Evolutionary conservation across 768 basidiomycete genomes (phyloP), one percentile per base, ranked within the genome.

Genomic region (Podaxis sp.): DNA sequence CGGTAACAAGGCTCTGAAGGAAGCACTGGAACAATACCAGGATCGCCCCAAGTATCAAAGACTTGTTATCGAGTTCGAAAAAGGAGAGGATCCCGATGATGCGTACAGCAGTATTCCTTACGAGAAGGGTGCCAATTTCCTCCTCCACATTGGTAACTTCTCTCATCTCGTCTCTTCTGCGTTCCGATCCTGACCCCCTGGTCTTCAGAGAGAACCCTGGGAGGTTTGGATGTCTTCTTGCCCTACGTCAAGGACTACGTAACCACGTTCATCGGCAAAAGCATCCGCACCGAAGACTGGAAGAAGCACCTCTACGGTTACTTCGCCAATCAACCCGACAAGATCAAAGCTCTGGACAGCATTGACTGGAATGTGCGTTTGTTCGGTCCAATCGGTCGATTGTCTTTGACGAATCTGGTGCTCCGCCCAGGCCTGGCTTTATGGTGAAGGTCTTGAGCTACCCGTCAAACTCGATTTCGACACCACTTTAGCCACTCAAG

Each of bases 161-260:
- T 55, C 13, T 23, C 4, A 21, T 47, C 21, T 50, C 7, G 21
- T 46, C 35, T 7, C 9, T 14, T 38, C n/a, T 21, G 5, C 14
- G 48, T 6, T 36, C 51, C 11, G 14, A 37, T 36, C 40, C 21
- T 14, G 23, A 44, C 16, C 40, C 9, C 55, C 53, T 10, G 5
- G n/a, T 25, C 21, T 42, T 6, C 64, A 87, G 90, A 94, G 71
- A 76, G 81, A 36, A 86, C 79, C 5, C 76, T 95, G 0, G 92
- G 92, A n/a, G 92, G 92, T 2, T 75, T 93, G 57, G 86, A 95
- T 50, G 82, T 84, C 14, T 93, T 96, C 77, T 73, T 93, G 18
- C 92, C 92, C 0, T 95, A 95, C 68, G 83, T 91, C 55, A 84
- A 81, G 64, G 84, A 92, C 69, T 96, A 96, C 68, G 90, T 91